Percentiles rank a stretch among this genome's conserved stretches.
Evolutionary conservation across 2,329 filamentous ascomycete genomes (phyloP).

Genomic region (Dryadomyces quercivorus): DNA sequence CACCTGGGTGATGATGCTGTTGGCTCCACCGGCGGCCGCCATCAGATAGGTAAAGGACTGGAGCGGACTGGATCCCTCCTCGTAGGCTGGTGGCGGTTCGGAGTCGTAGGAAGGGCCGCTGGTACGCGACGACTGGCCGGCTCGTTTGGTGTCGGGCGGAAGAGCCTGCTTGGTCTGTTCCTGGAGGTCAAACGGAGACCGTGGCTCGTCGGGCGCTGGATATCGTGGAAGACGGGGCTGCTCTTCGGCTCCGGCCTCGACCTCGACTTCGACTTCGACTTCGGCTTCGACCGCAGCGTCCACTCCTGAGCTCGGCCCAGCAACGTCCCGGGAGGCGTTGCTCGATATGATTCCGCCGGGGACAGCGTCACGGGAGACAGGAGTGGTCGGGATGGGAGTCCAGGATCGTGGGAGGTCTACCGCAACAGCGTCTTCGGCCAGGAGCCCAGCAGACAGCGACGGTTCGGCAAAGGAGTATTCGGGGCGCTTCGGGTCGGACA

Average conservation of each 20-base stretch:
- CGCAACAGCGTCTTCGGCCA: not conserved
- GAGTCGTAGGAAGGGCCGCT: constrained; percentile 49
- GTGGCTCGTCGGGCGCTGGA: constrained; percentile 40
- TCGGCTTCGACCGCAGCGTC: constrained; percentile 13
- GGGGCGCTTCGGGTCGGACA: constrained; percentile 9
- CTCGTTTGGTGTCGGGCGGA: not conserved
- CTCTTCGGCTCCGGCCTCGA: constrained; percentile 8
- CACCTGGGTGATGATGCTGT: constrained; percentile 98
- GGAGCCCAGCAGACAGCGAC: not conserved
- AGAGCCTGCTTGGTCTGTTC: constrained; percentile 44
- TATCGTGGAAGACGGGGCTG: constrained; percentile 44
- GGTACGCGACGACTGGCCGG: constrained; percentile 49
- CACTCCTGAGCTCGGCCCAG: constrained; percentile 8
- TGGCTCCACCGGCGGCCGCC: constrained; percentile 91
- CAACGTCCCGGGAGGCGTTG: constrained; percentile 1
- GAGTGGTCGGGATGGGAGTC: not conserved
- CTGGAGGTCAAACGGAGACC: constrained; percentile 23
- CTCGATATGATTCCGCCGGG: not conserved
- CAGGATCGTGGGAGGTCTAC: not conserved
- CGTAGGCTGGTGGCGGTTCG: constrained; percentile 92
- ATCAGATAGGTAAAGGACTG: constrained; percentile 92
- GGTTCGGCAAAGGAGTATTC: constrained; percentile 2
- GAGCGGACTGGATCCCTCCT: constrained; percentile 86
- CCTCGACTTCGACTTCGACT: constrained; percentile 8
- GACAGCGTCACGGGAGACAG: not conserved